Evolutionary conservation across 202 grass and related monocot genomes (phyloP).

Genomic region (Cymbopogon flexuosus): DNA sequence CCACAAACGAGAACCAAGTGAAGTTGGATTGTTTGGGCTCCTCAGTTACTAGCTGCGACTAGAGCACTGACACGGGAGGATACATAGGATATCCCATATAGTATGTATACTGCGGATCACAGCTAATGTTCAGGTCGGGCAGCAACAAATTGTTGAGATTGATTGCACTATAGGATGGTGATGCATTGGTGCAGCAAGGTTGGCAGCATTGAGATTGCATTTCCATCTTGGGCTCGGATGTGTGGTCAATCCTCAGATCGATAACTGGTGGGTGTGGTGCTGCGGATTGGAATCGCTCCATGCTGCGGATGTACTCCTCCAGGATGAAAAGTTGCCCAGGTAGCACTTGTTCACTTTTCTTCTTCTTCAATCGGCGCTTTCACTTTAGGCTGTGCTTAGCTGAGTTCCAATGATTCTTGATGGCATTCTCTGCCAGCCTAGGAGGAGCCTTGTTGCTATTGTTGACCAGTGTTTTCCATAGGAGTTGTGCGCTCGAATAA

Average conservation of each 20-base stretch:
- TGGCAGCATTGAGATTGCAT: not conserved
- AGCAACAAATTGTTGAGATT: not conserved
- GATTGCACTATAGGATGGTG: not conserved
- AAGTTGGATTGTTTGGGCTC: not conserved
- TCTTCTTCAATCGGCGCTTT: slow-evolving; percentile 16
- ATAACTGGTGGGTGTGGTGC: not conserved
- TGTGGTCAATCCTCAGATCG: not conserved
- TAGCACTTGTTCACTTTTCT: slow-evolving; percentile 25
- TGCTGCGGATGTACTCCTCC: slow-evolving; percentile 17
- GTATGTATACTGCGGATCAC: not conserved
- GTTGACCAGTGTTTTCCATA: too few relatives aligned
- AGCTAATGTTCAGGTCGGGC: slow-evolving; percentile 20
- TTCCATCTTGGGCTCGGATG: not conserved
- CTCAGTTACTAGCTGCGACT: not conserved
- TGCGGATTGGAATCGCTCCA: not conserved
- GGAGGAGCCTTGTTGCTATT: too few relatives aligned
- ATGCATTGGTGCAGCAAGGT: not conserved
- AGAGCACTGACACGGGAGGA: too few relatives aligned
- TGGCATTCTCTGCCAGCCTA: too few relatives aligned
- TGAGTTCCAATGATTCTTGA: too few relatives aligned
- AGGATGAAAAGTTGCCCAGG: slow-evolving; percentile 5
- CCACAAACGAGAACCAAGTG: not conserved
- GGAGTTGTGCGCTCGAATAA: too few relatives aligned
- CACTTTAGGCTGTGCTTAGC: too few relatives aligned
- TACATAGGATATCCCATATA: not conserved